phyloP scores from a whole-genome alignment of 2,329 filamentous ascomycete genomes.

The Fusarium camptoceras region DNA sequence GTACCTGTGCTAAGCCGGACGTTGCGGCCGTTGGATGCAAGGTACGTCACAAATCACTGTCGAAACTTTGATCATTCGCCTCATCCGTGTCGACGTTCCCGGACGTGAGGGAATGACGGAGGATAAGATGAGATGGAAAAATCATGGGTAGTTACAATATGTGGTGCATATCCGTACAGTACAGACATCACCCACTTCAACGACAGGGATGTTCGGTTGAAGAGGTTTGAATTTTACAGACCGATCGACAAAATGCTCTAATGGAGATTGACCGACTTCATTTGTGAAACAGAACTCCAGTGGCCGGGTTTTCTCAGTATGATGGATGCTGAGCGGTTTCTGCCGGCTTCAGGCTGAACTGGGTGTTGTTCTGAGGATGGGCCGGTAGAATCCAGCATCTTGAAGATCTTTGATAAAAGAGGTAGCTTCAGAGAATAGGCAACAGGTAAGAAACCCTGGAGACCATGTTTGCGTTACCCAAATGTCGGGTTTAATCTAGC shows the following conservation, averaged over 20 bases:
- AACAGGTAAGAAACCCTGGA: conserved; percentile 4
- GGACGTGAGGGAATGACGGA: neutral
- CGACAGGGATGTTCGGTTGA: conserved; percentile 14
- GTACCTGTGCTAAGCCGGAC: conserved; percentile 6
- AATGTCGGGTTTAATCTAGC: conserved; percentile 7
- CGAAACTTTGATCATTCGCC: neutral
- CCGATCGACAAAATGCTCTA: conserved; percentile 7
- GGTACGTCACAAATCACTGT: conserved; percentile 14
- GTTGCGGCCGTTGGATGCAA: conserved; percentile 8
- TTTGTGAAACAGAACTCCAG: conserved; percentile 20
- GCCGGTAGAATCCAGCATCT: neutral
- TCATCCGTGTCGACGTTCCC: neutral
- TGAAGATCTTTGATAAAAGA: conserved; percentile 18
- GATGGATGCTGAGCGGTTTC: conserved; percentile 14
- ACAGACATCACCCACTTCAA: neutral
- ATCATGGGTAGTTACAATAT: neutral
- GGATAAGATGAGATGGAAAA: neutral
- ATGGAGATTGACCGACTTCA: conserved; percentile 17
- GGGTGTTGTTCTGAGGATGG: conserved; percentile 2
- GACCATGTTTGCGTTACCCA: conserved; percentile 8
- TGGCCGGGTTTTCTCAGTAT: neutral
- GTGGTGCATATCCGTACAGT: neutral
- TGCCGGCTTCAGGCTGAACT: conserved; percentile 25
- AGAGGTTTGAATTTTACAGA: conserved; percentile 1
- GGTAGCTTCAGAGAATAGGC: conserved; percentile 16